Conservation (phyloP, 768 basidiomycete genomes). For the Hygrocybe coccinea region DNA sequence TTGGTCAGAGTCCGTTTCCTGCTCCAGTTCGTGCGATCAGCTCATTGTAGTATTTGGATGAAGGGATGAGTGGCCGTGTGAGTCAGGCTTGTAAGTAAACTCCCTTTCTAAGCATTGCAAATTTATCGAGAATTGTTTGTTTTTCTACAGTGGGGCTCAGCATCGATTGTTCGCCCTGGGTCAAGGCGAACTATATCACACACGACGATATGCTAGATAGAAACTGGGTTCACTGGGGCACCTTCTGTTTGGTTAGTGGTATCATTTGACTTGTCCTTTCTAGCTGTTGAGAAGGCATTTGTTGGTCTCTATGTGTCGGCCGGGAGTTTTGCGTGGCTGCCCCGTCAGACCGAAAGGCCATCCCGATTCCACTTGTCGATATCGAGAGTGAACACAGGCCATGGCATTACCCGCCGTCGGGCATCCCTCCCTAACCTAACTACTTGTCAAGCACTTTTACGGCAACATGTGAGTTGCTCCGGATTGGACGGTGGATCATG, state of each 20-base stretch:
- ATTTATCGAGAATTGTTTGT: conserved; percentile 1
- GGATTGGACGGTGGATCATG: conserved; percentile 49
- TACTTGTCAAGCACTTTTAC: conserved; percentile 45
- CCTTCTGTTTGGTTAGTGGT: conserved; percentile 54
- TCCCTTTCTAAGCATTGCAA: neutral
- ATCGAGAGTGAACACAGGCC: conserved; percentile 45
- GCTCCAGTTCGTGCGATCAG: conserved; percentile 25
- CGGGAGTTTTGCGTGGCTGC: conserved; percentile 51
- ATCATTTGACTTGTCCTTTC: too few relatives aligned
- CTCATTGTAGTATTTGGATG: neutral
- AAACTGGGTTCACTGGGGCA: conserved; percentile 58
- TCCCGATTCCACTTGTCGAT: conserved; percentile 47
- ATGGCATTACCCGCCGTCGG: conserved; percentile 40
- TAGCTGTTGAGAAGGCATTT: conserved; percentile 57
- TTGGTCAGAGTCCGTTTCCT: conserved; percentile 42
- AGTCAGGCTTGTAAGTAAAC: conserved; percentile 51
- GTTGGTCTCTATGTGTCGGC: conserved; percentile 64
- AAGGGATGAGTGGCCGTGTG: conserved; percentile 56
- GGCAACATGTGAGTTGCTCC: conserved; percentile 45
- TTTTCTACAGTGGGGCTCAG: conserved; percentile 47
- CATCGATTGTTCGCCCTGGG: conserved; percentile 55
- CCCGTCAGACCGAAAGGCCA: conserved; percentile 32
- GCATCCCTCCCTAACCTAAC: conserved; percentile 38
- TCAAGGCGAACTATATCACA: conserved; percentile 46
- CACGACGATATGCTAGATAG: conserved; percentile 52